These are phyloP conservation scores for Elsinoe necatrix DNA, from an alignment of 2,329 filamentous ascomycete species.

Conservation along the genomic window DNA sequence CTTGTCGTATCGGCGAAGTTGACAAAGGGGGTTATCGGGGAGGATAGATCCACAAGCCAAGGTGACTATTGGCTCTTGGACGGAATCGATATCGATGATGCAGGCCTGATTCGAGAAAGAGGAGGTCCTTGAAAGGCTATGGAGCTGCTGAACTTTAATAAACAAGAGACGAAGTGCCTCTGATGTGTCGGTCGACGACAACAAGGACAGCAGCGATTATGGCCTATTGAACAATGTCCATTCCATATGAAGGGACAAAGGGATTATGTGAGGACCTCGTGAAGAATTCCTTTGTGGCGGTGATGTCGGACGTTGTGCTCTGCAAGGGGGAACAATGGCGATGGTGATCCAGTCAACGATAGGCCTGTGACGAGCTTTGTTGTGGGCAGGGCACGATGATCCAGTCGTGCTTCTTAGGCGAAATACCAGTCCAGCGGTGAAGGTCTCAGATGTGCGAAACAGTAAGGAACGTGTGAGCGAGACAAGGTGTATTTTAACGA, in stretches of 20 bases:
- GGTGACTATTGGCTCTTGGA: constrained; percentile 14
- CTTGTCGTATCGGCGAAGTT: constrained; percentile 5
- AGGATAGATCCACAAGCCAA: constrained; percentile 3
- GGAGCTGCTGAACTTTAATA: constrained; percentile 4
- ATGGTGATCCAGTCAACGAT: constrained; percentile 14
- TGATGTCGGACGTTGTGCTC: constrained; percentile 6
- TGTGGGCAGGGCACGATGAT: constrained; percentile 3
- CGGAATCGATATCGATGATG: constrained; percentile 6
- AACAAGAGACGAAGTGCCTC: not conserved
- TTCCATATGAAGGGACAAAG: constrained; percentile 6
- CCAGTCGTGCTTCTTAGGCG: not conserved
- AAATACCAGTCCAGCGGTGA: constrained; percentile 6
- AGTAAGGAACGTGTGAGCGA: constrained; percentile 6
- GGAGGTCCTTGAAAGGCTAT: not conserved
- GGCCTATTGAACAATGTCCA: constrained; percentile 8
- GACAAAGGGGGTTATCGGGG: constrained; percentile 16
- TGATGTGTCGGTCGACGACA: constrained; percentile 4
- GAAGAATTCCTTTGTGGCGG: constrained; percentile 1
- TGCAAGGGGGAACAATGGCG: not conserved
- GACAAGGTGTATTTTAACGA: constrained; percentile 13
- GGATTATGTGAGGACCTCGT: not conserved
- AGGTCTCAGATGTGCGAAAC: constrained; percentile 1
- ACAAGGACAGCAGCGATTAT: not conserved
- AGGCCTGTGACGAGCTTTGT: not conserved
- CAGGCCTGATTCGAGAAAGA: not conserved